Evolutionary conservation across 2,329 filamentous ascomycete species (phyloP), one percentile per base, ranked within the genome.

Genomic region (Neocucurbitaria cava): DNA sequence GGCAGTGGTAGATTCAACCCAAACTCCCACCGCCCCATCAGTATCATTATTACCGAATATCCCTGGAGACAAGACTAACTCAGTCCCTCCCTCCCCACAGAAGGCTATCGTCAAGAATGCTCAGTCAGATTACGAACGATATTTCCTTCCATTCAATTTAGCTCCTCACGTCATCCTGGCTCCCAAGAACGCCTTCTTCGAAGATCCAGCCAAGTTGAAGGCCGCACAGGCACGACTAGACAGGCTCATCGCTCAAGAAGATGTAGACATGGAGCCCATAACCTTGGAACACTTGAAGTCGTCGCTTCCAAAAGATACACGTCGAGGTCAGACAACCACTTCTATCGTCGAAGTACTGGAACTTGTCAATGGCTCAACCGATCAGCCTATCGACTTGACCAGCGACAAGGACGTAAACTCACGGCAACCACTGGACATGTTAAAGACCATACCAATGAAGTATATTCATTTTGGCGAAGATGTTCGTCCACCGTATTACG

Each of bases 141-240:
- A 83, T 31, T 98, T 98, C 68, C 84, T 92, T 28, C 87, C 90
- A 0, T 98, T 97, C 73, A 93, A 89, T 58, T 70, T 95, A 41
- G 89, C 91, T 54, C 82, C 87, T 2, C 84, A 91, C 66, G 89
- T 91, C 1, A 84, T 77, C n/a, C 64, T 97, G 48, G 92, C 92
- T 0, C 81, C 83, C 0, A 63, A 81, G 44, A 80, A 77, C 45
- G 57, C 63, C 0, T 68, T 73, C 17, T 62, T 71, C 54, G 61
- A 59, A n/a, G 66, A 71, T n/a, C 52, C 68, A 2, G 62, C 58
- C n/a, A 64, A 65, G 42, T 45, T 72, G 31, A 61, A 68, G 11
- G 61, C 64, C 20, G 72, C 73, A 5, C 55, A 55, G 26, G 31
- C 58, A 40, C 69, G 71, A 24, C 50, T 77, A 15, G 69, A 76